Percentiles rank a stretch among this genome's conserved stretches.
phyloP scores from a whole-genome alignment of 1,139 yeast genomes.

The Meyerozyma guilliermondii region DNA sequence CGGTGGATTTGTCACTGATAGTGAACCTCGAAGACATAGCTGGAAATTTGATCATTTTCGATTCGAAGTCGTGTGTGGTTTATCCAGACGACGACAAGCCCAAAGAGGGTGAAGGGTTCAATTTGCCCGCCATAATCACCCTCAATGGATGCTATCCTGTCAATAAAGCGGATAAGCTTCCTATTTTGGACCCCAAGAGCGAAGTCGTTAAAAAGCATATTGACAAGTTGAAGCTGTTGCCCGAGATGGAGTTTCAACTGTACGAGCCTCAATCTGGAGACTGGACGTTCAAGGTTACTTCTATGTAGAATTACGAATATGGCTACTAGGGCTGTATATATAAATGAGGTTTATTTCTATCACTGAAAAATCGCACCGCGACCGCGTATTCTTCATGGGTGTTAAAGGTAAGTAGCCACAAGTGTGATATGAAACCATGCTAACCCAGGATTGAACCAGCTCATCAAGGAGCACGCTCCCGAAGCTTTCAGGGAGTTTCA shows the following conservation, averaged over 20 bases:
- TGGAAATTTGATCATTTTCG: constrained; percentile 61
- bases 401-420: constrained; percentile 11
- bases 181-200: constrained; percentile 74
- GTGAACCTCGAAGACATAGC: constrained; percentile 56
- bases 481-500: constrained; percentile 71
- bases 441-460: constrained; percentile 58
- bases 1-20: constrained; percentile 76
- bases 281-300: constrained; percentile 64
- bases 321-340: background rate
- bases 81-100: constrained; percentile 76
- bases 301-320: constrained; percentile 3
- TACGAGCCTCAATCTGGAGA: constrained; percentile 80
- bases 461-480: constrained; percentile 88
- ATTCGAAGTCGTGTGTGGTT: constrained; percentile 56
- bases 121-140: constrained; percentile 68
- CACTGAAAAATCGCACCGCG: background rate
- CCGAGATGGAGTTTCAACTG: constrained; percentile 59
- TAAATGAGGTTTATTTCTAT: background rate
- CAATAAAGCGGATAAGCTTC: constrained; percentile 65
- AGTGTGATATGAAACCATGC: constrained; percentile 3
- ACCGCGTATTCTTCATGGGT: constrained; percentile 8
- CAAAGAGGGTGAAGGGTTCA: constrained; percentile 72
- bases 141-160: constrained; percentile 76
- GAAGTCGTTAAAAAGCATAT: constrained; percentile 68
- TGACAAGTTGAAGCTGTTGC: constrained; percentile 55